Evolutionary conservation across 208 protist species (phyloP), one percentile per base, ranked within the genome.

Genomic region (Angomonas ambiguus): DNA sequence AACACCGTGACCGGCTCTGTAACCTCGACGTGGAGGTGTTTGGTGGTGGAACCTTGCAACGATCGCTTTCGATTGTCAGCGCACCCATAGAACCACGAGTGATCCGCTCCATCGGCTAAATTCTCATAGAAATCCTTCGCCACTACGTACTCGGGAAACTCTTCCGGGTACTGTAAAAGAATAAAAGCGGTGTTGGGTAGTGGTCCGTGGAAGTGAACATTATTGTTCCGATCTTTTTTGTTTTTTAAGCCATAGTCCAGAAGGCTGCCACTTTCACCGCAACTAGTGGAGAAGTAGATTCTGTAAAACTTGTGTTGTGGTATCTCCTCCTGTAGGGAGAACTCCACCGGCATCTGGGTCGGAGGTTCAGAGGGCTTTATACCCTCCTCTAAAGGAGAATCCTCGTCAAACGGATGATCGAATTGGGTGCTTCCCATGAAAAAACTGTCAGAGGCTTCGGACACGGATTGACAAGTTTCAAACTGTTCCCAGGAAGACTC

Each of bases 31-130:
- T 95, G 87, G 1, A 87, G 31, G 61, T 95, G 90, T 45, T 83
- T 85, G 24, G 90, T 87, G 1, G 90, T 95, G 6, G 80, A 68
- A 22, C 82, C 81, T 45, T 77, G 57, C 42, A 72, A 62, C 6
- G 83, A 90, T 13, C 87, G 82, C 69, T 84, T 78, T 10, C 76
- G 57, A 72, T 95, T 92, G 72, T 95, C 86, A 10, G 81, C 79
- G 28, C 64, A 35, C 13, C 83, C 79, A 51, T 65, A 51, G 11
- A 85, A 77, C 79, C 85, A 93, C 1, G 62, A 34, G 38, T 48
- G 65, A 28, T 45, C 51, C 31, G 42, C 33, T 18, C n/a, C 30
- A 1, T 20, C 33, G 24, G 0, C 65, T 27, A 51, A 27, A 11
- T 28, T 25, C 38, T 64, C 32, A 22, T 68, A 57, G 63, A 74